Conservation (phyloP, 2,329 filamentous ascomycete species). For the Curvularia spicifera region DNA sequence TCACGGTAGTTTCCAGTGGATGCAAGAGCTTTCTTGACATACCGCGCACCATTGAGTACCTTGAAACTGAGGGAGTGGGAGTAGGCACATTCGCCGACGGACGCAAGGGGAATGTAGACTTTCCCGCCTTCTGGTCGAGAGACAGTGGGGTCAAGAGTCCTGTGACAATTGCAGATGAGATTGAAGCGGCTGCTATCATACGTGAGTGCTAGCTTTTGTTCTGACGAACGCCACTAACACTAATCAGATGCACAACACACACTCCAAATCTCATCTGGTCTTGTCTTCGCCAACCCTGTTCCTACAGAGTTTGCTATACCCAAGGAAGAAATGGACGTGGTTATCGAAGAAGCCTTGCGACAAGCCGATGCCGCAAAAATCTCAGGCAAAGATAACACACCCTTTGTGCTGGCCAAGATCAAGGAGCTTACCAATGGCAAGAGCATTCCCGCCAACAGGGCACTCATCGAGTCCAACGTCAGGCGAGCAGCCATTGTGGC, state of each 20-base stretch:
- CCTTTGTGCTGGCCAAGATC: constrained; percentile 80
- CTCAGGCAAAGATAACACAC: constrained; percentile 79
- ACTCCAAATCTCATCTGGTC: constrained; percentile 75
- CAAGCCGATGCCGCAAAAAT: constrained; percentile 52
- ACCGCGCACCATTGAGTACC: constrained; percentile 81
- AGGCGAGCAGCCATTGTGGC: constrained; percentile 69
- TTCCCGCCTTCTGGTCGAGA: constrained; percentile 90
- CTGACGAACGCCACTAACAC: constrained; percentile 8
- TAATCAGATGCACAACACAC: constrained; percentile 70
- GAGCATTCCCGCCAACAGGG: constrained; percentile 76
- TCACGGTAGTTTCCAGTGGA: constrained; percentile 87
- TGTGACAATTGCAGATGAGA: constrained; percentile 73
- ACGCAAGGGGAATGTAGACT: constrained; percentile 73
- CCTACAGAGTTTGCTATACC: constrained; percentile 73
- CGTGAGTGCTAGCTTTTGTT: constrained; percentile 53
- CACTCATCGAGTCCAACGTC: constrained; percentile 71
- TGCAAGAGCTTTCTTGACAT: constrained; percentile 98
- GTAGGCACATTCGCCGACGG: constrained; percentile 92
- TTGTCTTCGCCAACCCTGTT: constrained; percentile 90
- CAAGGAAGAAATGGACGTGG: constrained; percentile 55
- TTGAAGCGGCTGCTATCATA: constrained; percentile 88
- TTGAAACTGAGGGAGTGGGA: constrained; percentile 75
- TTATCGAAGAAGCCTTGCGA: constrained; percentile 51
- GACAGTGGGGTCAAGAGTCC: constrained; percentile 86
- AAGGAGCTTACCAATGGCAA: constrained; percentile 75